phyloP scores from a whole-genome alignment of 495 filamentous ascomycete species.

The Terfezia claveryi region DNA sequence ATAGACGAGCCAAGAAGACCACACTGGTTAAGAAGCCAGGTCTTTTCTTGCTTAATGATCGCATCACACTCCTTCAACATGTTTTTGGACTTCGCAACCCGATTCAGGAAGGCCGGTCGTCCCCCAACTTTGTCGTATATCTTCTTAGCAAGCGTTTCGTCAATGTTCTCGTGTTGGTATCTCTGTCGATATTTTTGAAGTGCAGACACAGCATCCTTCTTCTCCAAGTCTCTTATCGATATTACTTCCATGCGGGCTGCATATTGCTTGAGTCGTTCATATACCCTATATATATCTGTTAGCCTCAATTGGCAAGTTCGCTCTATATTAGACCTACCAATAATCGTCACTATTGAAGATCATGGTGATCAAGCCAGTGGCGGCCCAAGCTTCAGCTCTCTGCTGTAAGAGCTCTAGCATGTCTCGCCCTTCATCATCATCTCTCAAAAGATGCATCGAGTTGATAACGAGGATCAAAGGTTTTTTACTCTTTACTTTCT shows the following conservation, averaged over 20 bases:
- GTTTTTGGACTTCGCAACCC: constrained; percentile 58
- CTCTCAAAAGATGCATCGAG: constrained; percentile 65
- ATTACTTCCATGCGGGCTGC: constrained; percentile 83
- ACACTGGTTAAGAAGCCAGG: constrained; percentile 65
- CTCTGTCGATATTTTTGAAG: constrained; percentile 50
- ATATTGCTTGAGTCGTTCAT: constrained; percentile 75
- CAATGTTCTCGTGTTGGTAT: constrained; percentile 37
- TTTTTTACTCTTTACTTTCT: constrained; percentile 23
- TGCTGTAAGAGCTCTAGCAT: constrained; percentile 89
- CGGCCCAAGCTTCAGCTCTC: constrained; percentile 86
- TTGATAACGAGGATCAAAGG: constrained; percentile 82
- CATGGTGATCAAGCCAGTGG: constrained; percentile 65
- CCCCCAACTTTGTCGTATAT: constrained; percentile 75
- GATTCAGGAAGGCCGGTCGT: constrained; percentile 61
- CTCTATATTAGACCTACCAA: constrained; percentile 29
- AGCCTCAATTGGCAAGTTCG: background rate
- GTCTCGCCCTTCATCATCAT: constrained; percentile 78
- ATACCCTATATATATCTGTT: constrained; percentile 28
- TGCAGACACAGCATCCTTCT: constrained; percentile 48
- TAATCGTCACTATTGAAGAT: constrained; percentile 91
- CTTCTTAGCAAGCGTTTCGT: constrained; percentile 41
- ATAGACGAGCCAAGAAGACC: constrained; percentile 81
- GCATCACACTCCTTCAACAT: constrained; percentile 55
- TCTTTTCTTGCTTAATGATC: constrained; percentile 66
- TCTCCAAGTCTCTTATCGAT: constrained; percentile 58